phyloP scores from a whole-genome alignment of 306 rosid species.

The Ceratonia siliqua region DNA sequence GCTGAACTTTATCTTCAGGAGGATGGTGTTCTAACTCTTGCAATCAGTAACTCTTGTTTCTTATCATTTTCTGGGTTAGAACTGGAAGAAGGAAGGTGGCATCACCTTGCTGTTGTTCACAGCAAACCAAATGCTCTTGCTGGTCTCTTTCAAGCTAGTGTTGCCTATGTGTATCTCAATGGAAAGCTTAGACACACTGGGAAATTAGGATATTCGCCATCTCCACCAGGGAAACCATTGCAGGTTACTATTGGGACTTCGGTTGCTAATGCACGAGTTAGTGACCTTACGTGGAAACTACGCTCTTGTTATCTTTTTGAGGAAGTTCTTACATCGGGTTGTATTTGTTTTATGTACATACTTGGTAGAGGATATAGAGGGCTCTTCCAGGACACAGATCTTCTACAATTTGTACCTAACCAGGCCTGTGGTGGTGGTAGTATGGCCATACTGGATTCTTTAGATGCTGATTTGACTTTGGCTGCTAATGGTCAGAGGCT shows the following conservation, averaged over 20 bases:
- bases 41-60: constrained; percentile 86
- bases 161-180: constrained; percentile 91
- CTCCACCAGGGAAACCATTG: constrained; percentile 87
- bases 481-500: constrained; percentile 72
- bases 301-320: constrained; percentile 98
- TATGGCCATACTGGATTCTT: constrained; percentile 97
- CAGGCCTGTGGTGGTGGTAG: constrained; percentile 99
- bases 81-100: constrained; percentile 99
- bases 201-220: constrained; percentile 96
- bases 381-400: constrained; percentile 95
- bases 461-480: constrained; percentile 79
- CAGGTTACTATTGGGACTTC: constrained; percentile 95
- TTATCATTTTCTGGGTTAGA: constrained; percentile 91
- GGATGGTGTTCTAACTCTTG: constrained; percentile 92
- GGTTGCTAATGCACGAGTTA: constrained; percentile 68
- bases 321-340: constrained; percentile 92
- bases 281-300: constrained; percentile 87
- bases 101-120: constrained; percentile 98
- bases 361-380: constrained; percentile 99
- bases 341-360: constrained; percentile 94
- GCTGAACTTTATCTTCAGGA: constrained; percentile 95
- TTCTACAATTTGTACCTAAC: constrained; percentile 93
- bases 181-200: constrained; percentile 98
- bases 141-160: constrained; percentile 98
- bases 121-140: constrained; percentile 99